These are phyloP conservation scores for Amaranthus palmeri DNA, from an alignment of 148 eudicot genomes.

Conservation along the genomic window DNA sequence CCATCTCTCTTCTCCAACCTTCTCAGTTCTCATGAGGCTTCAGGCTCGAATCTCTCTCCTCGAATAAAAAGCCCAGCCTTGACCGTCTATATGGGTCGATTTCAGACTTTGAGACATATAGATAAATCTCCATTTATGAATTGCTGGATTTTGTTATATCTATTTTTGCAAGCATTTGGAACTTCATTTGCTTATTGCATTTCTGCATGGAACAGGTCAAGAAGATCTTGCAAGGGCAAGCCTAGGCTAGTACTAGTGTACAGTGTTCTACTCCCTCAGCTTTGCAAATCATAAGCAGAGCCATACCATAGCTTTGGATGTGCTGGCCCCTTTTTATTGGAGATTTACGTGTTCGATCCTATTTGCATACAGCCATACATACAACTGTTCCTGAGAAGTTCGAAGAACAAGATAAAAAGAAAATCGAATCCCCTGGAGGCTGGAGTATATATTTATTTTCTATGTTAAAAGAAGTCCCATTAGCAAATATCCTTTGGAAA, in stretches of 20 bases:
- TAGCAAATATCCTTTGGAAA: not conserved
- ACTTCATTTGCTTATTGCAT: not conserved
- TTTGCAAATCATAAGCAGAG: not conserved
- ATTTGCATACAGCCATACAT: not conserved
- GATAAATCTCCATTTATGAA: not conserved
- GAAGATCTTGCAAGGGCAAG: conserved; percentile 35
- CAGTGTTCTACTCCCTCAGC: not conserved
- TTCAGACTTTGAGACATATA: not conserved
- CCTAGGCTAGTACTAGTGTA: not conserved
- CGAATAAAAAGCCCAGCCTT: not conserved
- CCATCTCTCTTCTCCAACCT: too few species aligned
- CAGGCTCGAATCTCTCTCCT: not conserved
- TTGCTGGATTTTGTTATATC: not conserved
- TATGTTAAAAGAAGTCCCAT: conserved; percentile 6
- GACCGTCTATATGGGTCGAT: not conserved
- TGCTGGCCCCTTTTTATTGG: not conserved
- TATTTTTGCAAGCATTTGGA: too few species aligned
- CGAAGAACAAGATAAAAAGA: not conserved
- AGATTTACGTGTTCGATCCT: not conserved
- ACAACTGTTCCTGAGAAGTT: not conserved
- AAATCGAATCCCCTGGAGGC: not conserved
- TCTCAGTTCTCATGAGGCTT: not conserved
- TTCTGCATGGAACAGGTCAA: conserved; percentile 48
- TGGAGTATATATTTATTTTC: not conserved
- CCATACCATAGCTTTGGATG: not conserved